Evolutionary conservation across 331 rosid genomes (phyloP).

Genomic region (Malus hybrid): DNA sequence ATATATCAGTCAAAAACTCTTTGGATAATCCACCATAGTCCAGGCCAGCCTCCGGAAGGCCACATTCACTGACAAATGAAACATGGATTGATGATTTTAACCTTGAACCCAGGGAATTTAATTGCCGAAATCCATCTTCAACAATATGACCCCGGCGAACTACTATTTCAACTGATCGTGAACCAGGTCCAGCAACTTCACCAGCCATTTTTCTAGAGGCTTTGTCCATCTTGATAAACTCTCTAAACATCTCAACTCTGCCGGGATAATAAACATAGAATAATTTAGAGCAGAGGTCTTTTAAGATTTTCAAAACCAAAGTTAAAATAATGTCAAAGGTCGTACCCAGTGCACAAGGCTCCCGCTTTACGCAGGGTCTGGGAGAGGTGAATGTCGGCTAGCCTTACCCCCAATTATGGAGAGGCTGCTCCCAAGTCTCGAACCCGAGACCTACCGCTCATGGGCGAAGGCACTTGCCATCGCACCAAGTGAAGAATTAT

Average conservation of each 20-base stretch:
- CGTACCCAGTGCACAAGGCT: too few species aligned
- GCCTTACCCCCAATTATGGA: too few species aligned
- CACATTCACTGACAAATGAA: constrained; percentile 96
- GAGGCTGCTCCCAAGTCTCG: too few species aligned
- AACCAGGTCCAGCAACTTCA: constrained; percentile 75
- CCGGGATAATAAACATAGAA: constrained; percentile 13
- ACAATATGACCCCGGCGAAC: constrained; percentile 82
- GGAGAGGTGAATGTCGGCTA: too few species aligned
- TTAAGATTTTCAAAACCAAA: background rate
- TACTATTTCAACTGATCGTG: constrained; percentile 70
- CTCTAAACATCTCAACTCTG: constrained; percentile 97
- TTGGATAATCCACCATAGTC: constrained; percentile 98
- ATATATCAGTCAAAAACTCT: constrained; percentile 87
- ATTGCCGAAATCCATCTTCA: constrained; percentile 93
- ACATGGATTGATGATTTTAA: constrained; percentile 88
- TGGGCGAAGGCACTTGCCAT: too few species aligned
- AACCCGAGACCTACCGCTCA: too few species aligned
- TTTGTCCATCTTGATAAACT: constrained; percentile 92
- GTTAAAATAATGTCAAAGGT: background rate
- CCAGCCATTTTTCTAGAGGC: constrained; percentile 93
- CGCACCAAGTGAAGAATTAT: background rate
- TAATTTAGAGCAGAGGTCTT: background rate
- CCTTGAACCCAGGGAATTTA: constrained; percentile 78
- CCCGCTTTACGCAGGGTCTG: too few species aligned
- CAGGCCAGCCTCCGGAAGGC: constrained; percentile 96